Base-by-base conservation (phyloP, 495 filamentous ascomycete species). In the Chaetomium tenue region DNA sequence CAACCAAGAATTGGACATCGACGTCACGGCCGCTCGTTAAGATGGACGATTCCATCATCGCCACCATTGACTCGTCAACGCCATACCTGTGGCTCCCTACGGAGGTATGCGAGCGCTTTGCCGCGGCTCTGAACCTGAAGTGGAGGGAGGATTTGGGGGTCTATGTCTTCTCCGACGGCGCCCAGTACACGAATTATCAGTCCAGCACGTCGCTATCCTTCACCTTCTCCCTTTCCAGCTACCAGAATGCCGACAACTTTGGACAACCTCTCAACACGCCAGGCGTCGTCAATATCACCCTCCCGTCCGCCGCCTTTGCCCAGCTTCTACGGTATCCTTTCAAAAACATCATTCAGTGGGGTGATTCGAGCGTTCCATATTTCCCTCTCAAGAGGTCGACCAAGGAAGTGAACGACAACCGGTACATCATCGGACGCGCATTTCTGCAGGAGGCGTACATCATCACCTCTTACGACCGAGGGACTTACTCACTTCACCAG, bases 381-480 rank as follows among this genome's bases (percentile, higher is more conserved):
- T 89, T 92, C 65, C 86, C 88, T 23, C 74, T 90, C 23, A 78
- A 82, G 60, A 66, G 71, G 13, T 70, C 72, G 0, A 74, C 72
- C 11, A 78, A 76, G 56, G 72, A 76, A 51, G 79, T 61, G 2
- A 74, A 83, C 69, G 71, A 75, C 23, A 82, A 80, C n/a, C 79
- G 86, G 62, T 79, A 82, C 65, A 84, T 85, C n/a, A 79, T 91
- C 64, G 88, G 88, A n/a, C 83, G 88, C 30, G 73, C 78, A 4
- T 91, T 91, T 66, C 78, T 91, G 62, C 88, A 91, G 75, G 88
- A 90, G 72, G 82, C 85, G 18, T 91, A 91, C 64, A 68, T 91
- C 13, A 83, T 85, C 20, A 83, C 81, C n/a, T 84, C 87, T 64
- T 90, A 89, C 71, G 87, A 90, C 57, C 78, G 79, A 26, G 77